Evolutionary conservation across 164 flowering plant genomes (phyloP).

Genomic region (Chloranthus sessilifolius): DNA sequence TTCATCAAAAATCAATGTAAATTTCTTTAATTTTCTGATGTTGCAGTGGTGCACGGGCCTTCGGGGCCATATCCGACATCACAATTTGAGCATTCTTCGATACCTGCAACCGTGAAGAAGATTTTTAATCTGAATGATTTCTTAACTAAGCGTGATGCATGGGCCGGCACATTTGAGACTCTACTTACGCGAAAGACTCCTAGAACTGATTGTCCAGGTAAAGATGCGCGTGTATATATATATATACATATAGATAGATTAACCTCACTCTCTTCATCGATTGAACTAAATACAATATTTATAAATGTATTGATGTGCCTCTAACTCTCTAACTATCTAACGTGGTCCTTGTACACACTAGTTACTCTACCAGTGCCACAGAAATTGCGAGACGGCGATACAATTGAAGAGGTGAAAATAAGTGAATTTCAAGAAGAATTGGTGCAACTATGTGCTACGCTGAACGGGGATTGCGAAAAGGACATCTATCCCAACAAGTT

Average conservation of each 20-base stretch:
- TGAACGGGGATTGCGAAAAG: conserved; percentile 57
- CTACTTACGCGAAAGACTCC: conserved; percentile 50
- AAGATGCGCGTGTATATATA: neutral
- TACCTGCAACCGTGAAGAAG: conserved; percentile 83
- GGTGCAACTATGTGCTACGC: conserved; percentile 56
- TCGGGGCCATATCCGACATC: conserved; percentile 70
- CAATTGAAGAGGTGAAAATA: conserved; percentile 38
- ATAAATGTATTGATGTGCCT: too few relatives aligned
- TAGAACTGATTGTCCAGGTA: conserved; percentile 86
- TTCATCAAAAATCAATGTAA: too few relatives aligned
- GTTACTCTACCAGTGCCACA: conserved; percentile 49
- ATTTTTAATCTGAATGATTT: conserved; percentile 60
- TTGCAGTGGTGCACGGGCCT: conserved; percentile 73
- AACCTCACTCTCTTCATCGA: too few relatives aligned
- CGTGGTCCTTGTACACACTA: too few relatives aligned
- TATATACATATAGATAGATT: too few relatives aligned
- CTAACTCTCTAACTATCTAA: too few relatives aligned
- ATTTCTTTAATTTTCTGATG: too few relatives aligned
- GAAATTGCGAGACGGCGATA: conserved; percentile 31
- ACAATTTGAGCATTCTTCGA: conserved; percentile 82
- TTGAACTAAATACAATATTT: too few relatives aligned
- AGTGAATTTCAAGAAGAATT: conserved; percentile 67
- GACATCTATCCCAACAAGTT: conserved; percentile 45
- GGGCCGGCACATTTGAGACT: conserved; percentile 83
- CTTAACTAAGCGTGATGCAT: conserved; percentile 76